Evolutionary conservation across 495 filamentous ascomycete species (phyloP), one percentile per base, ranked within the genome.

Genomic region (Cladorrhinum samala): DNA sequence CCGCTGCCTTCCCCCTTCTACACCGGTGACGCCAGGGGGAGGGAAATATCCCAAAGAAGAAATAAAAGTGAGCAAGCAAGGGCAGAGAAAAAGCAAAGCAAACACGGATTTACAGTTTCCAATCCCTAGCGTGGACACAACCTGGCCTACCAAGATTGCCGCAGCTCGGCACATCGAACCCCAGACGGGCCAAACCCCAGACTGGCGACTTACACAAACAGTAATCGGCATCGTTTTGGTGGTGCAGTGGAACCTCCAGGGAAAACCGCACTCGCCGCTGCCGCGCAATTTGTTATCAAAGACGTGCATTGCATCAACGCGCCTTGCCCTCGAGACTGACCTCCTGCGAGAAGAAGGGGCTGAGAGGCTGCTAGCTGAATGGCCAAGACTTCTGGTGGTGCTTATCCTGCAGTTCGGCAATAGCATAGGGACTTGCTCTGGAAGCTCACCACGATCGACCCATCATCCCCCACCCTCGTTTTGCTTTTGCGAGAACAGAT

Each of bases 361-460:
- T 60, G 62, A 60, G 36, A 57, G 33, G 24, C 17, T 40, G 53
- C 41, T 41, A 58, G 52, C 46, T 67, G 64, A 63, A 55, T 67
- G 64, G 64, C 57, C 60, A 60, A 56, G 51, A 49, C 43, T 9
- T 21, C 30, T 56, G 49, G 25, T 53, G 49, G 25, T 67, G 56
- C 50, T 62, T 62, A 57, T 64, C 53, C 58, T 59, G 55, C 64
- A 62, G 44, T 53, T 45, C 40, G 50, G 61, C 53, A 59, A 52
- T 56, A 57, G 49, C 45, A 55, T 24, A 39, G 36, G 39, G 46
- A 54, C 46, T 49, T 41, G 47, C 45, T 46, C 52, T 59, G 16
- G 45, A 23, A 50, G 16, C 20, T 16, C 21, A 47, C 14, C 45
- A 47, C 45, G 16, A 23, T 40, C 43, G 18, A 19, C 33, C 19